Percentiles rank a stretch among this genome's conserved stretches.
Evolutionary conservation across 164 flowering plant genomes (phyloP).

Genomic region (Malania oleifera): DNA sequence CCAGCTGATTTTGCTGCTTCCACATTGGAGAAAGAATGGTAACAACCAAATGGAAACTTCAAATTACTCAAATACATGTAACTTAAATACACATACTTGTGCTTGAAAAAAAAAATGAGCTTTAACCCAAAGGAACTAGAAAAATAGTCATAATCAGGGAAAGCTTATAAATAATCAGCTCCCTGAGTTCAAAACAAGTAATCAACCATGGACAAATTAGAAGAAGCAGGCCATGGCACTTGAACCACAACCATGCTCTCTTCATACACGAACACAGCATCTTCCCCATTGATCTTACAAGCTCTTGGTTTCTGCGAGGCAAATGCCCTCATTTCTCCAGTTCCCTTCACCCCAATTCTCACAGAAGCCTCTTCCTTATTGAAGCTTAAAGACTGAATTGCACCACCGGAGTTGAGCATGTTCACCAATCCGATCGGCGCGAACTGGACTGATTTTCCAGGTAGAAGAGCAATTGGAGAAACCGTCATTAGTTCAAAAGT

Average conservation of each 20-base stretch:
- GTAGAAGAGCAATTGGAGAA: conserved; percentile 46
- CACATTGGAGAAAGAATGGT: too few species aligned
- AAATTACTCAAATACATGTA: too few species aligned
- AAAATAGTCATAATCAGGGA: too few species aligned
- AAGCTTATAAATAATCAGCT: too few species aligned
- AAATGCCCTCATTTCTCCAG: conserved; percentile 63
- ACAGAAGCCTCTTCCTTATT: conserved; percentile 25
- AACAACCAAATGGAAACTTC: too few species aligned
- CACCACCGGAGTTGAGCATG: conserved; percentile 88
- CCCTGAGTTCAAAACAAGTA: conserved; percentile 38
- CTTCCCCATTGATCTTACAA: conserved; percentile 48
- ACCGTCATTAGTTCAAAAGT: conserved; percentile 69
- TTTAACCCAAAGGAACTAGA: too few species aligned
- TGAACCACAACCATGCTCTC: conserved; percentile 49
- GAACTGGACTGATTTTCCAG: conserved; percentile 37
- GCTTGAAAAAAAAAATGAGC: too few species aligned
- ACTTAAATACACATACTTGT: too few species aligned
- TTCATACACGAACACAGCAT: conserved; percentile 42
- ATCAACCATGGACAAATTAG: conserved; percentile 33
- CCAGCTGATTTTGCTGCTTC: too few species aligned
- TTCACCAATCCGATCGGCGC: conserved; percentile 83
- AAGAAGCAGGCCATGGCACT: conserved; percentile 62
- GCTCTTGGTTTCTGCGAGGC: conserved; percentile 50
- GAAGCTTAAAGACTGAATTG: conserved; percentile 41
- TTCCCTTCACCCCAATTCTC: conserved; percentile 52